Base-by-base conservation (phyloP, 2,329 filamentous ascomycete species). In the Monosporascus cannonballus region DNA sequence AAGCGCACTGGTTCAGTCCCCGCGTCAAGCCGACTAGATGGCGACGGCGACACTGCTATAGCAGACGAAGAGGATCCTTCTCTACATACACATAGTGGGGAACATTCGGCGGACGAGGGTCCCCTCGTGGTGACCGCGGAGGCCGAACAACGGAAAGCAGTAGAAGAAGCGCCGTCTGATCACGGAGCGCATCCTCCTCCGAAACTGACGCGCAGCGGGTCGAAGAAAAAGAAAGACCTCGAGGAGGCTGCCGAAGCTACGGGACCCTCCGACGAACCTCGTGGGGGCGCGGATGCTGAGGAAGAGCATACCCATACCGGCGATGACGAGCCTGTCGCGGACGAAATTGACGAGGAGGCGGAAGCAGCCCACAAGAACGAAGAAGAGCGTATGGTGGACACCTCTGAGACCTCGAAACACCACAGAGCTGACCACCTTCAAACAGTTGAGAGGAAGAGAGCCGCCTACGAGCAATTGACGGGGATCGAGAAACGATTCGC, bases 401-500 rank as follows among this genome's bases (percentile, higher is more conserved):
- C 17, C 39, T 27, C 18, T 37, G 25, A 47, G 56, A 49, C 39
- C 39, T 49, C 36, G 15, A 48, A 48, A 47, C 41, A 55, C 47
- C 27, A 30, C 38, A 44, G 47, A 52, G 61, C 67, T 73, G 56
- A 69, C 57, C 54, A 37, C 63, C 62, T 64, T 54, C 67, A 61
- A 54, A 55, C 62, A 93, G 89, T 89, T 59, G 83, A 89, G 63
- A 85, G 84, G 65, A 94, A 93, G 72, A 85, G 85, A 64, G 81
- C 82, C 36, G 92, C 92, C 0, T 86, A 92, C 65, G 89, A 91
- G 52, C 84, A 90, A 59, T 80, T 96, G 61, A 79, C 83, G 18
- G 81, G 83, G 18, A 87, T 99, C 44, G 93, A 97, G 67, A 87
- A 87, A 68, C 89, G 94, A 66, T 99, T 99, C 72, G 84, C 86